Evolutionary conservation across 257 asterid genomes (phyloP).

Genomic region (Ilex asprella): DNA sequence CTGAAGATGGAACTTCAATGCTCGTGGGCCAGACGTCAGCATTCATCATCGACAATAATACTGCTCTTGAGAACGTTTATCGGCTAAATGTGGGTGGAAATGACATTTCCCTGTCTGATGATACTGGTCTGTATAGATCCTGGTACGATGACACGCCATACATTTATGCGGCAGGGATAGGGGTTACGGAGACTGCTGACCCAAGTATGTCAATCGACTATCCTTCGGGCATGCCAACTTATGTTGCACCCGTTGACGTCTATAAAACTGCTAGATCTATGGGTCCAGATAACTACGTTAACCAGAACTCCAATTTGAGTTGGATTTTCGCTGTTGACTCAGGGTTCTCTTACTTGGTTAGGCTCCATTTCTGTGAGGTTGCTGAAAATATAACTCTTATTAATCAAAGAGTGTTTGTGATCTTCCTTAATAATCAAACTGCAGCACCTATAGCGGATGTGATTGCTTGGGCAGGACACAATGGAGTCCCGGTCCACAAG

Average conservation of each 20-base stretch:
- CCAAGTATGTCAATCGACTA: constrained; percentile 23
- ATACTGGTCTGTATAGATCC: constrained; percentile 44
- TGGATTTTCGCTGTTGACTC: constrained; percentile 48
- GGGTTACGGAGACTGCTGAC: constrained; percentile 34
- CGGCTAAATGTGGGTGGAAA: constrained; percentile 88
- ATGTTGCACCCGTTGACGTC: constrained; percentile 43
- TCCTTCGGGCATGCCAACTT: constrained; percentile 23
- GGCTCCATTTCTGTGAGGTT: constrained; percentile 60
- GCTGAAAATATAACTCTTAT: constrained; percentile 14
- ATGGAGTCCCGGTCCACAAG: constrained; percentile 48
- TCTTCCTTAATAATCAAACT: constrained; percentile 39
- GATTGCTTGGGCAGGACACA: constrained; percentile 35
- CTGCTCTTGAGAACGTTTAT: constrained; percentile 69
- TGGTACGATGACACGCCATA: constrained; percentile 39
- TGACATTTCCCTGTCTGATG: constrained; percentile 66
- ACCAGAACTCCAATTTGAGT: constrained; percentile 36
- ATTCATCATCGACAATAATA: constrained; percentile 35
- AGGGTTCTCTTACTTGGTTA: constrained; percentile 46
- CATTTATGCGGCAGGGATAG: constrained; percentile 32
- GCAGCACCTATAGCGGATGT: constrained; percentile 38
- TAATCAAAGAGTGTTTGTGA: constrained; percentile 39
- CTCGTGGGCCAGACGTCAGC: constrained; percentile 46
- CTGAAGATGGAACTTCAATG: constrained; percentile 25
- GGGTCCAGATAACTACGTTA: constrained; percentile 36
- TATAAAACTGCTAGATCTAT: constrained; percentile 41